Conservation (phyloP, 2,329 filamentous ascomycete species). For the Pestalotiopsis sp. region DNA sequence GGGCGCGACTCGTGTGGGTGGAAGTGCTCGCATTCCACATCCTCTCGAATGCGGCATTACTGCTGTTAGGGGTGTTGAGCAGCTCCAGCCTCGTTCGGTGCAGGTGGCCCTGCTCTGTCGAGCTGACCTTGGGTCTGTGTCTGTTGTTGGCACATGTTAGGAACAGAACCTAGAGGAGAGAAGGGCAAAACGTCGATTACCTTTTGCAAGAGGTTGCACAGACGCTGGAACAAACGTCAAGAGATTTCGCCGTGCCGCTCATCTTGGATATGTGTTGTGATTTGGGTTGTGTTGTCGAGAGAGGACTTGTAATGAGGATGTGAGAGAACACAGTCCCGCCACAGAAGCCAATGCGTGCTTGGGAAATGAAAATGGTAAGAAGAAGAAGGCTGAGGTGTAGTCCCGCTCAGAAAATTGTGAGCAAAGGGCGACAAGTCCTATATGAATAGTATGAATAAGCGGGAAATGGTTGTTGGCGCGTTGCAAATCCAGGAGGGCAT, state of each 20-base stretch:
- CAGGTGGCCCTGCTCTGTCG: background rate
- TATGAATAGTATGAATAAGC: too few species aligned
- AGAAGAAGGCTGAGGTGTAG: too few species aligned
- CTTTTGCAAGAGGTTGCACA: background rate
- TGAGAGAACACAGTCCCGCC: background rate
- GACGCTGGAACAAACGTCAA: background rate
- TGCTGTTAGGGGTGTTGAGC: background rate
- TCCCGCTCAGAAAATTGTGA: too few species aligned
- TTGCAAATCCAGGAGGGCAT: too few species aligned
- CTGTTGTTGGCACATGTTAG: background rate
- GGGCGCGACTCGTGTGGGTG: background rate
- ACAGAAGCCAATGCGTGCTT: too few species aligned
- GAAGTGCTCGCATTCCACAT: background rate
- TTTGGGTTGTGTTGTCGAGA: background rate
- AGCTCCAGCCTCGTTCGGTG: background rate
- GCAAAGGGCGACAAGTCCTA: too few species aligned
- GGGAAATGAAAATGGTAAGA: too few species aligned
- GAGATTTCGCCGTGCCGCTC: background rate
- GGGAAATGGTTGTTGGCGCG: too few species aligned
- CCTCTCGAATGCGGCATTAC: background rate
- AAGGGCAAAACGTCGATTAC: background rate
- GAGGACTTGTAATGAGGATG: background rate
- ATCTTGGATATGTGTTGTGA: background rate
- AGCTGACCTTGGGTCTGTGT: background rate
- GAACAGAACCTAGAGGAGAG: background rate